Base-by-base conservation (phyloP, 1,139 yeast genomes). In the Sugiyamaella grinbergsii region DNA sequence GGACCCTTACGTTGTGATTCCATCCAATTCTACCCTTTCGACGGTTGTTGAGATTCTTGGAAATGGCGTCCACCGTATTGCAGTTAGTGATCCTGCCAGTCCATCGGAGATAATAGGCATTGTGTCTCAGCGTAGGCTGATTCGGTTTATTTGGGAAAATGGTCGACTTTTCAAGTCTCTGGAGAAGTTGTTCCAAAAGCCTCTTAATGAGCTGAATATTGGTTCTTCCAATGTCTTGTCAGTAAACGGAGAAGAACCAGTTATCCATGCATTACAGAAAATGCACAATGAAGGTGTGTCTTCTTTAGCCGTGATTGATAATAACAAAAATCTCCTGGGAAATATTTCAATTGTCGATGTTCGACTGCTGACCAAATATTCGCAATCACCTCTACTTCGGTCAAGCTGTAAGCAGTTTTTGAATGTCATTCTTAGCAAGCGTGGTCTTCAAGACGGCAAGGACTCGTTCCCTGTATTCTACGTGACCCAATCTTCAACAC, bases 381-480 rank as follows among this genome's bases (percentile, higher is more conserved):
- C 75, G 34, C 91, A 90, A 66, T 85, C 94, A 6, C 89, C 86
- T 55, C 72, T 88, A 57, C 76, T 93, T 53, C 84, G 84, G 63
- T 83, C 86, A 65, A 78, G 94, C 6, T 94, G 96, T 67, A 77
- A 89, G 63, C 93, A 87, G 68, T 93, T 91, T 65, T 81, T 93
- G 54, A 82, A 95, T 31, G 86, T 89, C 58, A 90, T 91, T 58
- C 77, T 93, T 57, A 84, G 87, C 60, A 84, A 84, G 56, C 83
- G 96, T 63, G 98, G 98, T 13, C 77, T 93, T 29, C 95, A 85
- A 64, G 93, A 90, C 65, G 96, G 96, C 50, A 90, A 91, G 70
- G 98, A 93, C 72, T 91, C 94, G 43, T 91, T 84, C 76, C 98
- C 98, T 13, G 91, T 93, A 44, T 93, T 93, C 78, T 96, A 91